Base-by-base conservation (phyloP, 2,329 filamentous ascomycete genomes). In the Torrubiellomyces zombiae region DNA sequence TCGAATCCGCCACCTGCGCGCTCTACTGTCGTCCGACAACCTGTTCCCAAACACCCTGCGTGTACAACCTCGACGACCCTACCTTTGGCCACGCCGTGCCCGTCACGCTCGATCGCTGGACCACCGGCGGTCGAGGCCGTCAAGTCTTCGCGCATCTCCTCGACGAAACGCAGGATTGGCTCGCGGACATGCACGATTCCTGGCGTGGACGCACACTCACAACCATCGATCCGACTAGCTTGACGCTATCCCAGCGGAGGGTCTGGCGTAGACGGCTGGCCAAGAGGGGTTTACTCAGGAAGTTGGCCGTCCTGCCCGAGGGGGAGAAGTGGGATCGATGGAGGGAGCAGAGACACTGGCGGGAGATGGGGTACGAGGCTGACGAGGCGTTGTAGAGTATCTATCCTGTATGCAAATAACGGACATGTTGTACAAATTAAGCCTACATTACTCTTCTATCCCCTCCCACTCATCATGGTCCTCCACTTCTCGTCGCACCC, bases 81-180 rank as follows among this genome's bases (percentile, higher is more conserved):
- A 58, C 58, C 14, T 74, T 68, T 43, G 68, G 67, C n/a, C 55
- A 52, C 19, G 63, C 67, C 2, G 53, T 74, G 22, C 68, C 69
- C 3, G 59, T 69, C 28, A 74, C 73, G 48, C 38, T 74, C 9
- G 68, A 75, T 39, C 58, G 73, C 36, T 74, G 67, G 67, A 40
- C 53, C 7, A 65, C 63, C 0, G 59, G 62, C 10, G 67, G 67
- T 1, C 47, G 45, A 17, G 62, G 61, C 5, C 58, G 62, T 18
- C 37, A 33, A 2, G 21, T 56, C 4, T 42, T 47, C 9, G 42
- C 41, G n/a, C 40, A 45, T 21, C 33, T 52, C 2, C 36, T 40
- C 4, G 57, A 67, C 24, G 55, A 64, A 18, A 32, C 56, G 2
- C 44, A 47, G 6, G 67, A 71, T 35, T 40, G 50, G 32, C 24